Conservation (phyloP, 2,329 filamentous ascomycete genomes). For the Cordyceps militaris region DNA sequence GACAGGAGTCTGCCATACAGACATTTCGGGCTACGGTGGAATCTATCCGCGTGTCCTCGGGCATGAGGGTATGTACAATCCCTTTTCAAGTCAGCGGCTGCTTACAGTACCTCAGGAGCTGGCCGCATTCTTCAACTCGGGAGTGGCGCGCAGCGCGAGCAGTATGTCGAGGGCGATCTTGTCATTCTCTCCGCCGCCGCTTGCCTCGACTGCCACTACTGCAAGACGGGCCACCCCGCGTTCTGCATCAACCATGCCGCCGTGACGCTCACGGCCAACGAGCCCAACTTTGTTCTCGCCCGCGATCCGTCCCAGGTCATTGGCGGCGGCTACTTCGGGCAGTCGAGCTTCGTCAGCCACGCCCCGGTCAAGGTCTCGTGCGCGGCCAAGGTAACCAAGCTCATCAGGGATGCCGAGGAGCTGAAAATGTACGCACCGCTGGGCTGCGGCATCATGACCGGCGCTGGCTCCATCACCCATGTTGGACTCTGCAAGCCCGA, state of each 20-base stretch:
- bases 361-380: background rate
- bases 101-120: background rate
- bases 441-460: conserved; percentile 9
- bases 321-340: conserved; percentile 8
- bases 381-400: background rate
- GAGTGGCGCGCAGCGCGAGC: background rate
- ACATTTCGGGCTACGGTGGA: conserved; percentile 1
- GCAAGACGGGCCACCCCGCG: background rate
- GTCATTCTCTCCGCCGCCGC: conserved; percentile 5
- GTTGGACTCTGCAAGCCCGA: background rate
- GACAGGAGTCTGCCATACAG: background rate
- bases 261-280: background rate
- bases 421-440: background rate
- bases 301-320: conserved; percentile 1
- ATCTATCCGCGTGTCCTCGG: conserved; percentile 1
- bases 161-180: background rate
- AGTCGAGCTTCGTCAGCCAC: conserved; percentile 5
- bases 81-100: background rate
- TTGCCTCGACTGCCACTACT: background rate
- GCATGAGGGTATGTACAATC: background rate
- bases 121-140: background rate
- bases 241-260: conserved; percentile 3
- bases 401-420: conserved; percentile 1
- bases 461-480: conserved; percentile 6
- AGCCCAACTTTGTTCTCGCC: conserved; percentile 4